Evolutionary conservation across 2,329 filamentous ascomycete genomes (phyloP), one percentile per base, ranked within the genome.

Genomic region (Phaeophleospora eucalypticola): DNA sequence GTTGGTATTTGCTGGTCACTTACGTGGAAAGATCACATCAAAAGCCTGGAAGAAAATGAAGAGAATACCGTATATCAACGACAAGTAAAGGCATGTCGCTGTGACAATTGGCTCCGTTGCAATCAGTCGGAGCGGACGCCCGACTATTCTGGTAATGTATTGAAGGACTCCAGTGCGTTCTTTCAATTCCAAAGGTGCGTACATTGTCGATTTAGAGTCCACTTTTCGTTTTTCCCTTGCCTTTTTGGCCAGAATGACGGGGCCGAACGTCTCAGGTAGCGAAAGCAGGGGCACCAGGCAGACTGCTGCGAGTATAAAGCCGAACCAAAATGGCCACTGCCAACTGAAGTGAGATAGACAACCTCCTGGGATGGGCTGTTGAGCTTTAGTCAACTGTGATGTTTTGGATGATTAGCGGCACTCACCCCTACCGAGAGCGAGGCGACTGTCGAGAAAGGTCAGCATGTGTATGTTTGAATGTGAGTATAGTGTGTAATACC

Each of bases 81-180:
- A 76, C 19, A 89, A 71, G 18, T 84, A 79, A n/a, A 88, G 71
- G 64, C 87, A 89, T 1, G 77, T 79, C 33, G 81, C 82, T 15
- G 80, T 73, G 4, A 89, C 84, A 41, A 89, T 84, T 36, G 83
- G 81, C 61, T 90, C 86, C 24, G 76, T 81, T 39, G 63, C 58
- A 2, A 86, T 68, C 85, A 89, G 89, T 19, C 81, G 75, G 3
- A 88, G 64, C 0, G 86, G 86, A 0, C 86, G 71, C 1, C 81
- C 82, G 24, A 89, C 68, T 0, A 87, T 82, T 20, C 12, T 29
- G 7, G 24, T 29, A 29, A 29, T 12, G 12, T 29, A 29, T 29
- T 29, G 24, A 7, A 7, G 6, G 24, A 29, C 24, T 29, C 24
- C 24, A 29, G 24, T 29, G 17, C 76, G 74, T 38, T 73, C 70